A percentile compares a stretch with the other conserved stretches of the same genome.
These are phyloP conservation scores for Gaeumannomyces tritici DNA, from an alignment of 2,329 filamentous ascomycete genomes.

Conservation along the genomic window DNA sequence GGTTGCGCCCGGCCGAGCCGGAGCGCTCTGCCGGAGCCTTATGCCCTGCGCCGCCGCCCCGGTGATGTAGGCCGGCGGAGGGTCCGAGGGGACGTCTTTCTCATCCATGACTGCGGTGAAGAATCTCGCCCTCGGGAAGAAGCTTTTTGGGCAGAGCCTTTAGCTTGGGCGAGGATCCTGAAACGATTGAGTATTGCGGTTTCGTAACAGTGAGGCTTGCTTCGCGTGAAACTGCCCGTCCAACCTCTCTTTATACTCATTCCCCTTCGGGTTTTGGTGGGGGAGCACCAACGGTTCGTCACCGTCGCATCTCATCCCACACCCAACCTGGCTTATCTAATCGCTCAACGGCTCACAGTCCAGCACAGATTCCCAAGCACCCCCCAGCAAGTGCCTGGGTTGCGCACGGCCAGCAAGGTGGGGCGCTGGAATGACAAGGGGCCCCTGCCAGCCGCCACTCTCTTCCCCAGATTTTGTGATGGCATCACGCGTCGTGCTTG, in stretches of 20 bases:
- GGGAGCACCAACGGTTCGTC: neutral
- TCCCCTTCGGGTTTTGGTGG: neutral
- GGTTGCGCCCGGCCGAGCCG: slow-evolving; percentile 41
- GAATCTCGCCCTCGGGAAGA: neutral
- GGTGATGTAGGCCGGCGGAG: slow-evolving; percentile 36
- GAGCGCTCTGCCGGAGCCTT: slow-evolving; percentile 20
- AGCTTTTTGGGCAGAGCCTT: neutral
- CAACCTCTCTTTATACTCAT: neutral
- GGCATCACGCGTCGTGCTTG: neutral
- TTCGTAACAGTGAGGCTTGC: neutral
- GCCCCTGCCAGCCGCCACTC: too few species aligned
- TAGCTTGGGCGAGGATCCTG: neutral
- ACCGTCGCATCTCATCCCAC: neutral
- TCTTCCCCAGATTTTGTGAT: neutral
- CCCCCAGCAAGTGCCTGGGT: too few species aligned
- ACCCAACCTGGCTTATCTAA: neutral
- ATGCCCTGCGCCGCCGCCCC: slow-evolving; percentile 25
- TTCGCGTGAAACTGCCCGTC: neutral
- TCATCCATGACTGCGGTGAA: neutral
- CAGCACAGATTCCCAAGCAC: too few species aligned
- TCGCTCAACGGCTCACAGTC: too few species aligned
- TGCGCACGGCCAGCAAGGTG: too few species aligned
- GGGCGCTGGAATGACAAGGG: neutral
- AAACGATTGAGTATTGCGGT: neutral
- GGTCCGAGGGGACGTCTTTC: slow-evolving; percentile 20